phyloP scores from a whole-genome alignment of 179 eudicot species.

The Dionaea muscipula region DNA sequence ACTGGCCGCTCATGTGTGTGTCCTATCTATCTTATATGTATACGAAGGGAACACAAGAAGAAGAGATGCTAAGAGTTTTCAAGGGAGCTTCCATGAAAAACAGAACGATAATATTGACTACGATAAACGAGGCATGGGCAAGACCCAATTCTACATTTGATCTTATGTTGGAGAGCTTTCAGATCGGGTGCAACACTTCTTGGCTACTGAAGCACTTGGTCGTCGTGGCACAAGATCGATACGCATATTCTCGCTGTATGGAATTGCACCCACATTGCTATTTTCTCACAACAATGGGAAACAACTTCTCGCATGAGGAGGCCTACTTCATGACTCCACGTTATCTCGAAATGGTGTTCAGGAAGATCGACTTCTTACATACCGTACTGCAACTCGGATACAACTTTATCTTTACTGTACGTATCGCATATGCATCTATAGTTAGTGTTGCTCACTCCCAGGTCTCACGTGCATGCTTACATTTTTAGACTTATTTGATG shows the following conservation, averaged over 20 bases:
- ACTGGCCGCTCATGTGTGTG: no score
- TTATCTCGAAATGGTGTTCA: constrained; percentile 21
- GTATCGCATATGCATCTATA: no score
- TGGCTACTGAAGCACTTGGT: constrained; percentile 32
- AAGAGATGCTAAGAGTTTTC: constrained; percentile 13
- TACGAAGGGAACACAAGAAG: background rate
- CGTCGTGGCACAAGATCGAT: constrained; percentile 28
- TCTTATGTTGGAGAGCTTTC: constrained; percentile 40
- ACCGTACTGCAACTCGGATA: constrained; percentile 27
- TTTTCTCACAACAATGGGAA: constrained; percentile 6
- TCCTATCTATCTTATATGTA: no score
- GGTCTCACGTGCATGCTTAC: no score
- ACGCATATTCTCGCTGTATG: constrained; percentile 40
- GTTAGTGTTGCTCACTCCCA: no score
- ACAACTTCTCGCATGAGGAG: constrained; percentile 23
- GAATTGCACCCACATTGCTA: constrained; percentile 29
- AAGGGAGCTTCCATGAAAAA: constrained; percentile 25
- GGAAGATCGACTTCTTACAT: constrained; percentile 16
- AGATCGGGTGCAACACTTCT: constrained; percentile 27
- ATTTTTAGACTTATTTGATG: no score
- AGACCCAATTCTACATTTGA: constrained; percentile 39
- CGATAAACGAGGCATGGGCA: constrained; percentile 49
- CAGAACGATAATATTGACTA: constrained; percentile 38
- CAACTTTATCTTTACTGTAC: constrained; percentile 39
- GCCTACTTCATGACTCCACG: constrained; percentile 22